Conservation (phyloP, 768 basidiomycete species). For the Cystobasidium ongulense region DNA sequence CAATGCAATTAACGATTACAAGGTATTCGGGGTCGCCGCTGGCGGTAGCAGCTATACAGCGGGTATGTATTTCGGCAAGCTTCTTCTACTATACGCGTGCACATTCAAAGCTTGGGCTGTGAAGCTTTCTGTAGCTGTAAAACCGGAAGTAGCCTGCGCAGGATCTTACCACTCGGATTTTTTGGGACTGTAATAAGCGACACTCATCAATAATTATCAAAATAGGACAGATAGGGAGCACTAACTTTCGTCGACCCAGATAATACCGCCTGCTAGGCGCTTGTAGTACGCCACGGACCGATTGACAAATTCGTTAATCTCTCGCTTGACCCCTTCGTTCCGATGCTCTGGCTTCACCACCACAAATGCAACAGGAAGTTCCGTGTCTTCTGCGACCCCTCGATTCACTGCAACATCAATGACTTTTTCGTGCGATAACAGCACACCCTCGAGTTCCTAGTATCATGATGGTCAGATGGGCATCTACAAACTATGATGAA, state of each 20-base stretch:
- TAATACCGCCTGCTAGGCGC: neutral
- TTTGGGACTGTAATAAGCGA: neutral
- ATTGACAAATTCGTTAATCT: neutral
- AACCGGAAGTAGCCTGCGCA: neutral
- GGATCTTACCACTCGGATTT: neutral
- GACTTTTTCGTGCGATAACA: neutral
- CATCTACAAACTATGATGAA: neutral
- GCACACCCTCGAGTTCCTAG: neutral
- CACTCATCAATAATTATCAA: neutral
- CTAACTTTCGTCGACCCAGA: neutral
- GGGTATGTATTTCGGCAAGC: neutral
- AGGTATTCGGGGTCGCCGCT: too few relatives aligned
- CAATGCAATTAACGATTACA: too few relatives aligned
- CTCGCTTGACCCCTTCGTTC: neutral
- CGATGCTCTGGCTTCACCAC: neutral
- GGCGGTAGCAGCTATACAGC: neutral
- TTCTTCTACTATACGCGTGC: neutral
- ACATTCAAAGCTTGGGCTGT: neutral
- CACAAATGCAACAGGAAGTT: constrained; percentile 1
- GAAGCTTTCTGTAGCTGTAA: neutral
- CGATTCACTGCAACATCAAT: neutral
- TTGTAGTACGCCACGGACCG: neutral
- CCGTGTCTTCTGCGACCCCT: neutral
- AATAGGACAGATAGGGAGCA: neutral
- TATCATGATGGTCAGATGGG: neutral